Evolutionary conservation across 495 filamentous ascomycete species (phyloP), one percentile per base, ranked within the genome.

Genomic region (Penicillium mononematosum): DNA sequence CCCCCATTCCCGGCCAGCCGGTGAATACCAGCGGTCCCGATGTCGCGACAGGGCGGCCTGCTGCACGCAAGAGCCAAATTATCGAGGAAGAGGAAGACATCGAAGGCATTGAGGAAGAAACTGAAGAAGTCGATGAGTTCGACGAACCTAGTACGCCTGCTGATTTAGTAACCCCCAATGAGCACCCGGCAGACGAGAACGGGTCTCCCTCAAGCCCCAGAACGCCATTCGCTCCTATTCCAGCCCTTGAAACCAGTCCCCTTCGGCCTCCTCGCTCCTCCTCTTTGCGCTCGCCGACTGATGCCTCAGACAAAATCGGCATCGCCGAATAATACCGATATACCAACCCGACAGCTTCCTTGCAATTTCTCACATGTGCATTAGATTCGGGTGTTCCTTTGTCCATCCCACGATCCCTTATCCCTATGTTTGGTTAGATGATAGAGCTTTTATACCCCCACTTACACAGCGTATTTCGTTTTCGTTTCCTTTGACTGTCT

Each of bases 1-100:
- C 69, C 24, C 65, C 76, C 34, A 56, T 73, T 36, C 75, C 71
- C 60, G 64, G 73, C 55, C 57, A 66, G 64, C 55, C 59, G 66
- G 59, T 57, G 69, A 62, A 63, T 71, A 68, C 59, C 58, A 81
- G 25, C 83, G 87, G 66, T 74, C 73, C 47, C 77, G 78, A 60
- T 80, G 78, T 61, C 71, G 78, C 45, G 69, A 81, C 43, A 68
- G 83, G 58, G 76, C 86, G 68, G 82, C 89, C 61, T 80, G 86
- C 61, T 75, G 85, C 72, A 39, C 69, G 77, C 32, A 78, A 77
- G 57, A 78, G 75, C 49, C 75, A 75, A 61, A 88, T 93, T 36
- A 95, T 95, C 54, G 88, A 92, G 61, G 92, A 92, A 61, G 92
- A 96, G 63, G 91, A 89, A 67, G 90, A 95, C 32, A 84, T 89